phyloP scores from a whole-genome alignment of 2,329 filamentous ascomycete species.

The Arthrobotrys conoides region DNA sequence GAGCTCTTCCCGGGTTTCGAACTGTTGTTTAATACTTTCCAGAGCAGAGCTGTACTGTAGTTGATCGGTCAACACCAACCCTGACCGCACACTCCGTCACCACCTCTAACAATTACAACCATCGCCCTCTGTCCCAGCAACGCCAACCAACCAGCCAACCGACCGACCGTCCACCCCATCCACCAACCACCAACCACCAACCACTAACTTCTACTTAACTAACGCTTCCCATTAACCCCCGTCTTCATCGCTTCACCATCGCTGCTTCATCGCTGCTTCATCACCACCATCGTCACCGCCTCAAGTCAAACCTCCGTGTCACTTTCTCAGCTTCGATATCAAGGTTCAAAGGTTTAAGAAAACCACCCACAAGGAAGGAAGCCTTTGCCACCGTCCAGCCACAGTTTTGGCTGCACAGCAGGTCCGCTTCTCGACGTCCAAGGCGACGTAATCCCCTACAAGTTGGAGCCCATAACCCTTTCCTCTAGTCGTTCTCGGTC shows the following conservation, averaged over 20 bases:
- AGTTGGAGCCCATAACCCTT: constrained; percentile 59
- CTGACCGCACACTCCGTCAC: no score
- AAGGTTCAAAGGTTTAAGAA: background rate
- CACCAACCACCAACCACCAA: constrained; percentile 18
- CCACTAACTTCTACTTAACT: no score
- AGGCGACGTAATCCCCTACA: constrained; percentile 43
- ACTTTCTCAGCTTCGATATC: background rate
- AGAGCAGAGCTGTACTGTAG: background rate
- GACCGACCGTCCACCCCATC: background rate
- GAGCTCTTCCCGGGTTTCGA: background rate
- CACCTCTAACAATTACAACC: background rate
- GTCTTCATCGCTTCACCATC: constrained; percentile 22
- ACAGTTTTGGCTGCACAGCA: constrained; percentile 22
- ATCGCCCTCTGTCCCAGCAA: background rate
- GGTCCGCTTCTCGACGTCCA: constrained; percentile 25
- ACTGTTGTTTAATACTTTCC: no score
- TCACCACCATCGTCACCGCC: constrained; percentile 15
- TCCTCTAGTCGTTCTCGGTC: constrained; percentile 47
- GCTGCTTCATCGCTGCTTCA: background rate
- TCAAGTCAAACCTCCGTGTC: constrained; percentile 24
- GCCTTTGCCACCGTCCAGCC: constrained; percentile 13
- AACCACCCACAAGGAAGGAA: background rate
- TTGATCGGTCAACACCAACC: background rate
- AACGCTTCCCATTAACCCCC: background rate
- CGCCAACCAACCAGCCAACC: constrained; percentile 11